These are phyloP conservation scores for Aspergillus floridensis DNA, from an alignment of 2,329 filamentous ascomycete genomes.

Conservation along the genomic window DNA sequence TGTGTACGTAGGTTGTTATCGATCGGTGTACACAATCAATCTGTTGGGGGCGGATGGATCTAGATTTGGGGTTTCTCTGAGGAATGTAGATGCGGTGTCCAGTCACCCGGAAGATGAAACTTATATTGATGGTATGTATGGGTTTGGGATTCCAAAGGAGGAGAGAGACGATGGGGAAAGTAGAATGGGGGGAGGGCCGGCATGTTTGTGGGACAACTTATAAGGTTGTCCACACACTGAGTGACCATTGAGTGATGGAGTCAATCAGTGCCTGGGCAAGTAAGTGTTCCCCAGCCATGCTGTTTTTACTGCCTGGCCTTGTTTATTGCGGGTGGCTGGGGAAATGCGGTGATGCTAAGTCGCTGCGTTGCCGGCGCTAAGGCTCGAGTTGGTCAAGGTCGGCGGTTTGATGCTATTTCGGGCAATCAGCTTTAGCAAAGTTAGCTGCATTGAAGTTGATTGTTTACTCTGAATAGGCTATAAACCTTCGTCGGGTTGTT, in stretches of 20 bases:
- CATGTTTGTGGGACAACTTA: too few species aligned
- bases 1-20: too few species aligned
- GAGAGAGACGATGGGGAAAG: constrained; percentile 1
- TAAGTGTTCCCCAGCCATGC: constrained; percentile 19
- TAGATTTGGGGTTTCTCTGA: neutral
- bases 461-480: too few species aligned
- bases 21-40: too few species aligned
- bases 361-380: neutral
- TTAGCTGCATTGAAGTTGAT: too few species aligned
- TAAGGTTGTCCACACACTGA: neutral
- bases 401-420: too few species aligned
- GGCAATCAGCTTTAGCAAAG: too few species aligned
- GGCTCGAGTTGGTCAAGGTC: neutral
- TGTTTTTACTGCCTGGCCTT: constrained; percentile 9
- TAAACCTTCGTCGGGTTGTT: too few species aligned
- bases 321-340: constrained; percentile 16
- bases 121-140: neutral
- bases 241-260: constrained; percentile 3
- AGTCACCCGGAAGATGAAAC: neutral
- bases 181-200: neutral
- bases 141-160: neutral
- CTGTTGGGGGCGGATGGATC: too few species aligned
- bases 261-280: too few species aligned
- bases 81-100: too few species aligned
- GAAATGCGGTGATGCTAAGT: neutral